These are phyloP conservation scores for Ceriops decandra DNA, from an alignment of 345 rosid genomes.

Conservation along the genomic window DNA sequence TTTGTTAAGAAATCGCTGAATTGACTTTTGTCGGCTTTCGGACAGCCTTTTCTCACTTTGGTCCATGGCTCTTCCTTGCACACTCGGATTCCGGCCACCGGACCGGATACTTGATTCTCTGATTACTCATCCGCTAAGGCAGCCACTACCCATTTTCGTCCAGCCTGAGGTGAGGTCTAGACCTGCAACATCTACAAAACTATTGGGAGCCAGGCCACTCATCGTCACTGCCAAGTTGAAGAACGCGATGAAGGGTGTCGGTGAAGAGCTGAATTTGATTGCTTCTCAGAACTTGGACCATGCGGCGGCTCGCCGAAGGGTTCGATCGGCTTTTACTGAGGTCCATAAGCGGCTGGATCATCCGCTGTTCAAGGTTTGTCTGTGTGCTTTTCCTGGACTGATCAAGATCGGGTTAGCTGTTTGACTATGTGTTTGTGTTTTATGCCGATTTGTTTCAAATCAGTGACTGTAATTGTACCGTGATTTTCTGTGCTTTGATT, in stretches of 20 bases:
- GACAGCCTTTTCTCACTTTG: neutral
- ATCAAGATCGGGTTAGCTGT: neutral
- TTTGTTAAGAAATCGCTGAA: neutral
- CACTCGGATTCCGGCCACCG: constrained; percentile 18
- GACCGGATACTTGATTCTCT: constrained; percentile 16
- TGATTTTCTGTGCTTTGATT: neutral
- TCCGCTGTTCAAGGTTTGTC: constrained; percentile 66
- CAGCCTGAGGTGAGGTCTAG: neutral
- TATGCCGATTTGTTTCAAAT: neutral
- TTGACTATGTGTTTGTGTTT: constrained; percentile 1
- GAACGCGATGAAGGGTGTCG: constrained; percentile 48
- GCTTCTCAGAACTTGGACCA: constrained; percentile 68
- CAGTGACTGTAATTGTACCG: neutral
- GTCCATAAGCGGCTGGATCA: constrained; percentile 78
- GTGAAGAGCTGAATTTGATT: constrained; percentile 59
- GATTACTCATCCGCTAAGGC: constrained; percentile 12
- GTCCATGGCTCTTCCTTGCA: constrained; percentile 31
- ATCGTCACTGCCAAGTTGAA: constrained; percentile 17
- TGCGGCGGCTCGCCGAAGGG: constrained; percentile 64
- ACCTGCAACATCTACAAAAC: neutral
- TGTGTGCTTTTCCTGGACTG: neutral
- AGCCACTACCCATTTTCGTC: neutral
- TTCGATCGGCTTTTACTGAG: constrained; percentile 65
- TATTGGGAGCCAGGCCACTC: neutral
- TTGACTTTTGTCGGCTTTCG: neutral